A percentile compares a stretch with the other conserved stretches of the same genome.
These are phyloP conservation scores for Akanthomyces dipterigenus DNA, from an alignment of 2,329 filamentous ascomycete genomes.

Conservation along the genomic window DNA sequence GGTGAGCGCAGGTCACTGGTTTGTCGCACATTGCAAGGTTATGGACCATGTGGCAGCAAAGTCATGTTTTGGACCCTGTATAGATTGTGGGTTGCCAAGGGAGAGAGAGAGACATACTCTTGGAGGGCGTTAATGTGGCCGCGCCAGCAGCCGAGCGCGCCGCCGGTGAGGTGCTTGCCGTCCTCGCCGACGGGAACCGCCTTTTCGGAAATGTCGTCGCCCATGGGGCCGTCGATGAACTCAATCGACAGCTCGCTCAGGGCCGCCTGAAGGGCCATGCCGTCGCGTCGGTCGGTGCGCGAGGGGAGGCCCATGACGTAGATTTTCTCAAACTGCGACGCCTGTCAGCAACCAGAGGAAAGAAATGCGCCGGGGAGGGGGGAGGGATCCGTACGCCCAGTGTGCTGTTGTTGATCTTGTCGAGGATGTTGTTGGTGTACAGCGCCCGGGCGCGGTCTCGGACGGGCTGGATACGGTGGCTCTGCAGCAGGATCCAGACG, in stretches of 20 bases:
- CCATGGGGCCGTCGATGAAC: constrained; percentile 38
- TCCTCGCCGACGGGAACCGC: constrained; percentile 20
- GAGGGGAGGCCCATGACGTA: constrained; percentile 44
- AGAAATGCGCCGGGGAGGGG: neutral
- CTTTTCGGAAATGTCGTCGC: constrained; percentile 29
- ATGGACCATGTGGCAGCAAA: too few relatives aligned
- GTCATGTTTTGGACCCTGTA: too few relatives aligned
- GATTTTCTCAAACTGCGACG: constrained; percentile 15
- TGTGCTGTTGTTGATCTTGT: constrained; percentile 10
- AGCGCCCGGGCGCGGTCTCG: neutral
- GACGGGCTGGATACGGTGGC: constrained; percentile 7
- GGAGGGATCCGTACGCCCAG: neutral
- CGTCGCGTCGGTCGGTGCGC: constrained; percentile 43
- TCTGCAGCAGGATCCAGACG: constrained; percentile 8
- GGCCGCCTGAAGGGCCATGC: constrained; percentile 38
- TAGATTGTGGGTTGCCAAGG: too few relatives aligned
- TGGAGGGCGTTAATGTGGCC: constrained; percentile 31
- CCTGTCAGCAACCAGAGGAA: neutral
- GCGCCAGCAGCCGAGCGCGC: constrained; percentile 24
- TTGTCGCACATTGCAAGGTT: too few relatives aligned
- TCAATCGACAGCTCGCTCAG: constrained; percentile 37
- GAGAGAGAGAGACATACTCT: constrained; percentile 17
- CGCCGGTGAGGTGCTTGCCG: constrained; percentile 6
- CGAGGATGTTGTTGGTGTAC: constrained; percentile 1
- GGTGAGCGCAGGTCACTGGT: neutral